Base-by-base conservation (phyloP, 768 basidiomycete species). In the Pholiota conissans region DNA sequence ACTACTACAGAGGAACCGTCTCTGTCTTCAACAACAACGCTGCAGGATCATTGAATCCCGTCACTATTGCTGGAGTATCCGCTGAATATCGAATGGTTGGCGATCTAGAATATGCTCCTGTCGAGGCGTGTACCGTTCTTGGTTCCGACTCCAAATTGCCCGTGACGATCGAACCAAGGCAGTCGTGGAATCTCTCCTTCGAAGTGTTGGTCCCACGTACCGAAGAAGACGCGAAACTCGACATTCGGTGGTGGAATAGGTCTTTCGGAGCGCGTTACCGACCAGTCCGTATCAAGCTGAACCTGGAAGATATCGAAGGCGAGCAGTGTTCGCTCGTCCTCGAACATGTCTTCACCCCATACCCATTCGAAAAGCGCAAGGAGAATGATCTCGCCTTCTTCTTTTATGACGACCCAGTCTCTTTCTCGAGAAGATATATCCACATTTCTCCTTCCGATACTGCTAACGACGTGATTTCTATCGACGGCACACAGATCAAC, bases 271-370 rank as follows among this genome's bases (percentile, higher is more conserved):
- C 72, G 2, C 69, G 75, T n/a, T 54, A 74, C 32, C 63, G 69
- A 1, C 76, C 76, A n/a, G 57, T 77, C 18, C 72, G 76, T 4
- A 56, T 76, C 47, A 76, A 75, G 55, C 52, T 77, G 32, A 63
- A 66, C n/a, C 39, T 75, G 6, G 67, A 71, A 42, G 73, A 73
- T 22, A 71, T 76, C 40, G 74, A 76, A 57, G 75, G 71, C 34
- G 74, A 76, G 54, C 67, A 74, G 55, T 68, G 68, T n/a, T 74
- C 73, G 6, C 61, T 78, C 10, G 73, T 78, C 8, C 57, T 74
- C 28, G 76, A 78, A 57, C 69, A 78, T 53, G 69, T 78, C 10
- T 73, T 67, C 60, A 68, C 63, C 10, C 73, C 72, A 0, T 72
- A 58, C 48, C 55, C 61, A 1, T 61, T 71, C 28, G 65, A 67